A percentile compares a stretch with the other conserved stretches of the same genome.
Conservation (phyloP, 1,284 basidiomycete species). For the Trametes polyzona region DNA sequence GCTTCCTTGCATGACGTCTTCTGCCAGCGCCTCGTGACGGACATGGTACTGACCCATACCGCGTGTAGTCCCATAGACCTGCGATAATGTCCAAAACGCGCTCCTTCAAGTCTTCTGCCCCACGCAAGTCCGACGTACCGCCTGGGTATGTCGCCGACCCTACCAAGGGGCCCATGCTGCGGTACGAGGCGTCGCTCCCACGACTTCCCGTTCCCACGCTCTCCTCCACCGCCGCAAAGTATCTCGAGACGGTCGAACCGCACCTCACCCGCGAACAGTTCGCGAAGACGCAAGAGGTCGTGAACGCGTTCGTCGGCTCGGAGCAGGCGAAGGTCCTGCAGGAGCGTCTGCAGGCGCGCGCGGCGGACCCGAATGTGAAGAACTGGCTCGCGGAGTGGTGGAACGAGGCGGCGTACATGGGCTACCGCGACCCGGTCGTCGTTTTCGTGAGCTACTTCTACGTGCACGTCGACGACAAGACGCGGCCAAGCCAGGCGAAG, state of each 20-base stretch:
- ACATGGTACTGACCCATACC: conserved; percentile 3
- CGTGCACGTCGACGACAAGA: conserved; percentile 77
- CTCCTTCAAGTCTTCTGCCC: conserved; percentile 39
- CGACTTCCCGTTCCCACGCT: conserved; percentile 85
- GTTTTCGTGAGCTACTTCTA: conserved; percentile 97
- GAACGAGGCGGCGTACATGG: conserved; percentile 93
- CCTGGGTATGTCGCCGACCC: conserved; percentile 50
- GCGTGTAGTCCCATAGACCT: conserved; percentile 25
- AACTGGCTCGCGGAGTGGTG: conserved; percentile 98
- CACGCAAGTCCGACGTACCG: conserved; percentile 37
- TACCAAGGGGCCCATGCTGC: conserved; percentile 72
- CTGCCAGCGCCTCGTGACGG: not conserved
- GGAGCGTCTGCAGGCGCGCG: conserved; percentile 76
- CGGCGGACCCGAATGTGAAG: conserved; percentile 58
- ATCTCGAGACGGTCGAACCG: conserved; percentile 83
- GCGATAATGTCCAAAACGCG: conserved; percentile 39
- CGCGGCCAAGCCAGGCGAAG: conserved; percentile 58
- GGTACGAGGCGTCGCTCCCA: conserved; percentile 81
- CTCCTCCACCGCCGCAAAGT: conserved; percentile 81
- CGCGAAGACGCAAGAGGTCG: conserved; percentile 58
- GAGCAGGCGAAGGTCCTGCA: conserved; percentile 81
- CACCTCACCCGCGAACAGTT: conserved; percentile 71
- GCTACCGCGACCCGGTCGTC: conserved; percentile 87
- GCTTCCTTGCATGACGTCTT: not conserved
- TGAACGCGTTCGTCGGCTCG: conserved; percentile 74